These are phyloP conservation scores for Coprinopsis sp. DNA, from an alignment of 768 basidiomycete species.

Conservation along the genomic window DNA sequence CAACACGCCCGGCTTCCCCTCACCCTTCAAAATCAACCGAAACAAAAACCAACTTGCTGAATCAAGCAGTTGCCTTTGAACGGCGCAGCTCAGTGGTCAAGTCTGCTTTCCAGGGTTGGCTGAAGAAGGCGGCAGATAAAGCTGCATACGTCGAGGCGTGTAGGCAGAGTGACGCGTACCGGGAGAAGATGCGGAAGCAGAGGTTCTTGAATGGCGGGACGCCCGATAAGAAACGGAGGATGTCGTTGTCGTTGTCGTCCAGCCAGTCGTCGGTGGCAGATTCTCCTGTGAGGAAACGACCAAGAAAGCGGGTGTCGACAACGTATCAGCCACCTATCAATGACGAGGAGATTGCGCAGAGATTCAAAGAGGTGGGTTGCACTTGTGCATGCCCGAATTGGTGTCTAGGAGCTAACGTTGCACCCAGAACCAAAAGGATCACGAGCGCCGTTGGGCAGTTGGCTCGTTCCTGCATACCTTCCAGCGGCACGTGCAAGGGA, in stretches of 20 bases:
- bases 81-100: constrained; percentile 37
- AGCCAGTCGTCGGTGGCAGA: no score
- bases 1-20: constrained; percentile 16
- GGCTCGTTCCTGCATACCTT: constrained; percentile 61
- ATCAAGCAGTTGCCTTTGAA: constrained; percentile 39
- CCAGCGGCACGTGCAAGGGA: constrained; percentile 32
- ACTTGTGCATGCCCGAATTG: no score
- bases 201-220: no score
- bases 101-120: constrained; percentile 42
- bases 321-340: constrained; percentile 52
- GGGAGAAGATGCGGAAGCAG: constrained; percentile 38
- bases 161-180: constrained; percentile 56
- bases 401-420: no score
- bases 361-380: constrained; percentile 67
- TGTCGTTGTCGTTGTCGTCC: constrained; percentile 16
- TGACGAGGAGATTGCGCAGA: constrained; percentile 60
- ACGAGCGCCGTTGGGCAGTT: constrained; percentile 67
- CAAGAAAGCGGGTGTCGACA: constrained; percentile 34
- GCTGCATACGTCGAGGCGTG: constrained; percentile 61
- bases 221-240: constrained; percentile 32
- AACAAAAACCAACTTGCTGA: no score
- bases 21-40: no score
- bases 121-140: constrained; percentile 38
- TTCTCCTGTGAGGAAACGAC: constrained; percentile 33
- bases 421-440: constrained; percentile 64